Percentiles rank a stretch among this genome's conserved stretches.
These are phyloP conservation scores for Trichocladium uniseriatum DNA, from an alignment of 495 filamentous ascomycete genomes.

Conservation along the genomic window DNA sequence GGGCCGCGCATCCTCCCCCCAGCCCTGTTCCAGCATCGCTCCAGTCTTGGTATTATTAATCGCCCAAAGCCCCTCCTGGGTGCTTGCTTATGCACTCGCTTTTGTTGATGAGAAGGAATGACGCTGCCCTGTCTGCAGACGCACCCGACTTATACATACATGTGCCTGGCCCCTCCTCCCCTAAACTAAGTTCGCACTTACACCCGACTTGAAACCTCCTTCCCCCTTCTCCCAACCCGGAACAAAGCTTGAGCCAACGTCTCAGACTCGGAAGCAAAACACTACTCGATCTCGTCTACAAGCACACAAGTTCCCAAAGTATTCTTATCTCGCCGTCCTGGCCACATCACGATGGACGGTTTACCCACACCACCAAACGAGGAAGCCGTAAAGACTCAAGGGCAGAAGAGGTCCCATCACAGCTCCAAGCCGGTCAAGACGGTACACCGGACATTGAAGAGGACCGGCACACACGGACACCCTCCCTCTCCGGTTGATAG, in stretches of 20 bases:
- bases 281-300: too few relatives aligned
- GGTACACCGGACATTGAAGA: slow-evolving; percentile 21
- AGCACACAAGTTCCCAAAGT: too few relatives aligned
- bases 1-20: background rate
- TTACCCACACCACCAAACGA: slow-evolving; percentile 40
- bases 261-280: too few relatives aligned
- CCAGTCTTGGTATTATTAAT: background rate
- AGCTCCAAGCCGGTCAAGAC: slow-evolving; percentile 25
- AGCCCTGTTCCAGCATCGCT: background rate
- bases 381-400: slow-evolving; percentile 29
- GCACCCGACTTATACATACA: background rate
- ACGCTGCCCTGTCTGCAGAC: too few relatives aligned
- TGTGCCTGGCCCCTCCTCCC: background rate
- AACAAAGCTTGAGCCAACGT: background rate
- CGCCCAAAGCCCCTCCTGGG: background rate
- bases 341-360: slow-evolving; percentile 37
- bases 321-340: too few relatives aligned
- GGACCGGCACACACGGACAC: slow-evolving; percentile 24
- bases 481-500: slow-evolving; percentile 22
- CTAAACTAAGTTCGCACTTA: background rate
- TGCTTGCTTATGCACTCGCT: background rate
- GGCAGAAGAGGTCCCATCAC: slow-evolving; percentile 16
- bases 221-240: background rate
- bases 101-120: too few relatives aligned
- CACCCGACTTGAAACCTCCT: background rate